Conservation (phyloP, 305 asterid genomes). For the Stenogyne calaminthoides region DNA sequence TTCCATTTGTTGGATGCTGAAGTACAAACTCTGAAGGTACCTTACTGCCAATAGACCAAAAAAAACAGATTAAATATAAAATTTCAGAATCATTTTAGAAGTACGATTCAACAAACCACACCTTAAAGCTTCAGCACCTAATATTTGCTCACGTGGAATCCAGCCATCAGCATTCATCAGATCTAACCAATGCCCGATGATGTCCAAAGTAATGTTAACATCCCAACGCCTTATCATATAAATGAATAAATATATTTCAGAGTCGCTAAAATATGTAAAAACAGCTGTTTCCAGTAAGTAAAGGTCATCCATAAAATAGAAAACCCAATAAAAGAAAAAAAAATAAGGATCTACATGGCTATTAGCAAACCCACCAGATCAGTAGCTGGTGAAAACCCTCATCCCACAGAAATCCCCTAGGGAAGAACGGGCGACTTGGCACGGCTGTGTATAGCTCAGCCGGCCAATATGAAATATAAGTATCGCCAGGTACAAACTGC, state of each 20-base stretch:
- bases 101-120: slow-evolving; percentile 32
- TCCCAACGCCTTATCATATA: slow-evolving; percentile 89
- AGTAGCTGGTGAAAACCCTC: slow-evolving; percentile 98
- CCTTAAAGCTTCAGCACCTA: slow-evolving; percentile 98
- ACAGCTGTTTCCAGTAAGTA: slow-evolving; percentile 2
- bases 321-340: neutral
- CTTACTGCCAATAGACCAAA: slow-evolving; percentile 64
- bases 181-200: slow-evolving; percentile 96
- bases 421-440: slow-evolving; percentile 97
- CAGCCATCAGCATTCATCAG: slow-evolving; percentile 97
- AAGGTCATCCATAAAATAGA: slow-evolving; percentile 7
- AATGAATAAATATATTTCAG: slow-evolving; percentile 28
- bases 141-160: slow-evolving; percentile 98
- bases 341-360: slow-evolving; percentile 6
- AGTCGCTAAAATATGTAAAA: slow-evolving; percentile 18
- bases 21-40: slow-evolving; percentile 94
- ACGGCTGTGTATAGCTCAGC: slow-evolving; percentile 97
- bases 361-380: slow-evolving; percentile 64
- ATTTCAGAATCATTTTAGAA: slow-evolving; percentile 17
- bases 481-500: slow-evolving; percentile 64
- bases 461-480: slow-evolving; percentile 84
- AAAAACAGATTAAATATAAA: slow-evolving; percentile 20
- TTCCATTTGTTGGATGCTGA: slow-evolving; percentile 94
- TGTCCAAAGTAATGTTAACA: slow-evolving; percentile 78
- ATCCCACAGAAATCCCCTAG: slow-evolving; percentile 98